These are phyloP conservation scores for Curvularia spicifera DNA, from an alignment of 2,329 filamentous ascomycete species.

Conservation along the genomic window DNA sequence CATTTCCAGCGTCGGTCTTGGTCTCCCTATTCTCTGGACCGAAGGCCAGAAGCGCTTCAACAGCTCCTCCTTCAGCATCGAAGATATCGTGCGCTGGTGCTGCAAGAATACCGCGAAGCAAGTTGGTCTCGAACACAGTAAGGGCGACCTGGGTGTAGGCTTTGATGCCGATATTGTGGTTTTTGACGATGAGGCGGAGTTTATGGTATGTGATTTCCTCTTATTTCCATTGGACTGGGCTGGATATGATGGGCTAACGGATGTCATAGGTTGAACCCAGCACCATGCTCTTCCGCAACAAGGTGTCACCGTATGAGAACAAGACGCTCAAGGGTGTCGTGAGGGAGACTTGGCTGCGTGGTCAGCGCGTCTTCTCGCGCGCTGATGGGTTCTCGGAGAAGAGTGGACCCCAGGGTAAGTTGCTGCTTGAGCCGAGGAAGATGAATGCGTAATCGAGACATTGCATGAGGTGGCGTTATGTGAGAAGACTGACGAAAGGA, in stretches of 20 bases:
- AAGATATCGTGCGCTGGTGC: slow-evolving; percentile 86
- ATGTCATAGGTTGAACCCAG: slow-evolving; percentile 55
- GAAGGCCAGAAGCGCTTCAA: slow-evolving; percentile 68
- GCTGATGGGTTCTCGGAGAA: slow-evolving; percentile 69
- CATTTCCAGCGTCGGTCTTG: slow-evolving; percentile 91
- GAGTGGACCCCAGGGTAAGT: slow-evolving; percentile 55
- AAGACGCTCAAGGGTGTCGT: slow-evolving; percentile 79
- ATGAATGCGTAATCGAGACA: neutral
- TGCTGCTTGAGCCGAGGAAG: slow-evolving; percentile 59
- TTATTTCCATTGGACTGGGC: neutral
- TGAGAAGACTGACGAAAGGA: neutral
- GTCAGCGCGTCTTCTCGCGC: slow-evolving; percentile 73
- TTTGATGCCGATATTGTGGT: slow-evolving; percentile 91
- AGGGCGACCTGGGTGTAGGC: slow-evolving; percentile 80
- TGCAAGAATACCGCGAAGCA: slow-evolving; percentile 85
- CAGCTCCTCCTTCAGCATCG: slow-evolving; percentile 59
- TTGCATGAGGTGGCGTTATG: neutral
- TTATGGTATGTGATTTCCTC: slow-evolving; percentile 63
- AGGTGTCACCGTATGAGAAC: slow-evolving; percentile 88
- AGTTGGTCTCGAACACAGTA: slow-evolving; percentile 79
- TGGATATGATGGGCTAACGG: neutral
- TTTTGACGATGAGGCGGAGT: slow-evolving; percentile 84
- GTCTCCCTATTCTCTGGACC: slow-evolving; percentile 88
- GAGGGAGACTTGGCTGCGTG: slow-evolving; percentile 83
- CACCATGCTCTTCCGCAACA: slow-evolving; percentile 94